These are phyloP conservation scores for Ophiorrhiza pumila DNA, from an alignment of 257 asterid genomes.

Conservation along the genomic window DNA sequence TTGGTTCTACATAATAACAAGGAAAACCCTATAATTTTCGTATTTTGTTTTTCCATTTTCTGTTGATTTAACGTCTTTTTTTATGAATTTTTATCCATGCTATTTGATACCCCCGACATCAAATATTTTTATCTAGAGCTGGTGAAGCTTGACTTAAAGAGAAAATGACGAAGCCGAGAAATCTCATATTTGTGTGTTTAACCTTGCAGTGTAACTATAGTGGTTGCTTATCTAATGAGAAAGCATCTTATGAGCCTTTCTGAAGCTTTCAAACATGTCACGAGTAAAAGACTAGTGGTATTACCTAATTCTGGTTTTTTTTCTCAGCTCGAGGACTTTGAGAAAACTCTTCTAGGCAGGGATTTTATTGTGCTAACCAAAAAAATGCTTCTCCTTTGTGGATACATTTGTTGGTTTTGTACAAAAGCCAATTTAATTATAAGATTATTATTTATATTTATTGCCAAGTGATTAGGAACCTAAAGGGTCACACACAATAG, in stretches of 20 bases:
- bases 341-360: constrained; percentile 48
- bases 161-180: background rate
- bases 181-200: constrained; percentile 11
- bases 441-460: too few species aligned
- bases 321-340: constrained; percentile 57
- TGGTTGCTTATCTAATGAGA: constrained; percentile 74
- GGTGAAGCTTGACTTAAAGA: background rate
- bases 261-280: constrained; percentile 61
- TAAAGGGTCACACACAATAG: too few species aligned
- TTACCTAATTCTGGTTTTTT: constrained; percentile 75
- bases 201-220: constrained; percentile 60
- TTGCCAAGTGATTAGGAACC: too few species aligned
- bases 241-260: constrained; percentile 58
- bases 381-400: too few species aligned
- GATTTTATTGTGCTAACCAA: background rate
- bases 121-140: too few species aligned
- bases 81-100: background rate
- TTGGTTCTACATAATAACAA: too few species aligned
- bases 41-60: background rate
- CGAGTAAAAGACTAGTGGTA: constrained; percentile 46
- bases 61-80: background rate
- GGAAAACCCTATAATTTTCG: background rate
- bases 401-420: too few species aligned
- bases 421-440: too few species aligned
- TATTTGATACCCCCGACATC: background rate